Conservation (phyloP, 768 basidiomycete species). For the Naganishia antarctica region DNA sequence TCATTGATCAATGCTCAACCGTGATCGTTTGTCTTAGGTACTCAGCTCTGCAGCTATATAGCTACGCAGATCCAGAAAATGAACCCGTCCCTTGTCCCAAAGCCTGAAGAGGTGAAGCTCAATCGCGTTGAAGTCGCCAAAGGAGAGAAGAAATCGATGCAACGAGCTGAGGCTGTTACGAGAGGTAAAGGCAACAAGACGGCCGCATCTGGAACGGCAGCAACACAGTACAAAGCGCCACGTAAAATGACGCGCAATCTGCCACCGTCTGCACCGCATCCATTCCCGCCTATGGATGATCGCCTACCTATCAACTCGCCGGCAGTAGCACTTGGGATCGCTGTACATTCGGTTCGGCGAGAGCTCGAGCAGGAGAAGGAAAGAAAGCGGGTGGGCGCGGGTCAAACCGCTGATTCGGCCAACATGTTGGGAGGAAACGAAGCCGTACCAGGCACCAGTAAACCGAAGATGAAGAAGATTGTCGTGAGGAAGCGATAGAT, state of each 20-base stretch:
- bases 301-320: slow-evolving; percentile 78
- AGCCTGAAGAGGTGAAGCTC: slow-evolving; percentile 23
- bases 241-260: slow-evolving; percentile 37
- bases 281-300: slow-evolving; percentile 65
- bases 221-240: slow-evolving; percentile 51
- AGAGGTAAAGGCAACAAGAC: slow-evolving; percentile 38
- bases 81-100: slow-evolving; percentile 30
- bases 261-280: slow-evolving; percentile 70
- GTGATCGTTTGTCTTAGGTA: slow-evolving; percentile 31
- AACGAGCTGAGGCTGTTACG: not conserved
- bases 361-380: slow-evolving; percentile 64
- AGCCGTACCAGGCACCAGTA: slow-evolving; percentile 25
- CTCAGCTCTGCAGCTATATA: slow-evolving; percentile 42
- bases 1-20: slow-evolving; percentile 26
- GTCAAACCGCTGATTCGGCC: slow-evolving; percentile 12
- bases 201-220: slow-evolving; percentile 55
- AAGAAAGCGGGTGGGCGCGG: slow-evolving; percentile 47
- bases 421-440: slow-evolving; percentile 16
- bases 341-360: slow-evolving; percentile 78
- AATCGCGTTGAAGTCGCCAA: slow-evolving; percentile 11
- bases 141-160: not conserved
- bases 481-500: slow-evolving; percentile 46
- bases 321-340: slow-evolving; percentile 66
- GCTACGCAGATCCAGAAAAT: slow-evolving; percentile 40
- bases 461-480: slow-evolving; percentile 49